These are phyloP conservation scores for Colletotrichum tamarilloi DNA, from an alignment of 2,329 filamentous ascomycete genomes.

Conservation along the genomic window DNA sequence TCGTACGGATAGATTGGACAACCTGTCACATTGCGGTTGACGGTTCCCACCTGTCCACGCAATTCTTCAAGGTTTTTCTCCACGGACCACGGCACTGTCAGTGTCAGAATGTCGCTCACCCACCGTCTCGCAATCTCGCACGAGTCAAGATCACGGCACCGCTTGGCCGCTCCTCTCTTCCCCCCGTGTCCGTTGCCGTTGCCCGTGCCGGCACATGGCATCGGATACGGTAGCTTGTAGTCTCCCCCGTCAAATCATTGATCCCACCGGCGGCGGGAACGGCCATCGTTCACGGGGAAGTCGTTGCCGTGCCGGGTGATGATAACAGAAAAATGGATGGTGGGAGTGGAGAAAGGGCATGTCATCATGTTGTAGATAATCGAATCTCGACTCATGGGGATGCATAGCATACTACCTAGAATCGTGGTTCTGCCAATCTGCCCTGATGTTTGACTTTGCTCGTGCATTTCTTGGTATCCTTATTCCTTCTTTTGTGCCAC, in stretches of 20 bases:
- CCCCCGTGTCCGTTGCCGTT: not conserved
- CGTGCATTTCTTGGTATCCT: not conserved
- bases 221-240: not conserved
- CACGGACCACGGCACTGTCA: no score
- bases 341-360: no score
- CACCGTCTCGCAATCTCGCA: not conserved
- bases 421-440: not conserved
- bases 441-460: not conserved
- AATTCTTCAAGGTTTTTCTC: not conserved
- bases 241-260: not conserved
- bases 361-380: not conserved
- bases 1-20: not conserved
- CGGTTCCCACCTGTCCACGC: slow-evolving; percentile 16
- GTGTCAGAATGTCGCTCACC: not conserved
- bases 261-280: not conserved
- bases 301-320: not conserved
- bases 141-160: not conserved
- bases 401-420: not conserved
- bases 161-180: not conserved
- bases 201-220: not conserved
- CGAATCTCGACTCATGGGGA: not conserved
- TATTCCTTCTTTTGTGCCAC: not conserved
- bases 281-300: not conserved
- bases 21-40: not conserved
- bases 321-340: not conserved